phyloP scores from a whole-genome alignment of 495 filamentous ascomycete species.

The Entonaema liquescens region DNA sequence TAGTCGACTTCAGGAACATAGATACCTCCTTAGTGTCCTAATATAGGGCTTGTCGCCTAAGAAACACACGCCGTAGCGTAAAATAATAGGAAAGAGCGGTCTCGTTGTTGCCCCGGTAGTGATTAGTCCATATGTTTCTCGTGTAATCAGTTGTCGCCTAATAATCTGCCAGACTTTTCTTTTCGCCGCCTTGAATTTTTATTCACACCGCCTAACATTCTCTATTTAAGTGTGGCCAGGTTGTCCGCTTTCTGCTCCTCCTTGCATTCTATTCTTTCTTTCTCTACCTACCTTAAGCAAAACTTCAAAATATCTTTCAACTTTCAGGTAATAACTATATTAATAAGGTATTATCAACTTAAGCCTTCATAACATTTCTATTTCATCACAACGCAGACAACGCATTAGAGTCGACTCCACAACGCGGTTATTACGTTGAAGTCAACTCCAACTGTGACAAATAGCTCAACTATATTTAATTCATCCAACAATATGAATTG shows the following conservation, averaged over 20 bases:
- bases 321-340: too few relatives aligned
- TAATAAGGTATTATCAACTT: not conserved
- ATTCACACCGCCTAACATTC: not conserved
- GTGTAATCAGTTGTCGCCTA: not conserved
- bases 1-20: not conserved
- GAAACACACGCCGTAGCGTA: not conserved
- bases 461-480: too few relatives aligned
- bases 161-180: not conserved
- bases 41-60: not conserved
- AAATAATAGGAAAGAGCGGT: not conserved
- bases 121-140: not conserved
- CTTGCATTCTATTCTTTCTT: not conserved
- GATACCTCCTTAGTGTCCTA: not conserved
- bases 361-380: not conserved
- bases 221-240: not conserved
- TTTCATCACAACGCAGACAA: not conserved
- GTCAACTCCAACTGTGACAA: too few relatives aligned
- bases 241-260: not conserved
- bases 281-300: not conserved
- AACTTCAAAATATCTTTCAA: not conserved
- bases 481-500: too few relatives aligned
- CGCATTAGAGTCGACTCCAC: not conserved
- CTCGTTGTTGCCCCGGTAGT: not conserved
- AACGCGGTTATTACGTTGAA: too few relatives aligned
- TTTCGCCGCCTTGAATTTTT: not conserved